phyloP scores from a whole-genome alignment of 441 rosid species.

The Erodium texanum region DNA sequence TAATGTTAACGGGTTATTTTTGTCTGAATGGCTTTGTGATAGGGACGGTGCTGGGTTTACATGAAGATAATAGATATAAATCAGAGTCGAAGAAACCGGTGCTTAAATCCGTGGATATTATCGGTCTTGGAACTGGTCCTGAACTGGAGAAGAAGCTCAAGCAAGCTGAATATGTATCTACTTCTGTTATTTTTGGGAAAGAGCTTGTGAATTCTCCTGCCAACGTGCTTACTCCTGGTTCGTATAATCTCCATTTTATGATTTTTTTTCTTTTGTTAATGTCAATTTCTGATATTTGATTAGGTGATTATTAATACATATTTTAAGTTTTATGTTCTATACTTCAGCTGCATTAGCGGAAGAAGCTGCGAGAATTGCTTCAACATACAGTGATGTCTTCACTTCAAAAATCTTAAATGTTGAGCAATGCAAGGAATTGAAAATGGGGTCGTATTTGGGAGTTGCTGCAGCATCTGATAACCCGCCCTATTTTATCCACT shows the following conservation, averaged over 20 bases:
- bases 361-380: slow-evolving; percentile 78
- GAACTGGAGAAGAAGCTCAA: slow-evolving; percentile 73
- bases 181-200: slow-evolving; percentile 61
- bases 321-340: slow-evolving; percentile 10
- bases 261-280: neutral
- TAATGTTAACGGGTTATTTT: neutral
- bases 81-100: slow-evolving; percentile 62
- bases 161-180: slow-evolving; percentile 58
- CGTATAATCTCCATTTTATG: slow-evolving; percentile 14
- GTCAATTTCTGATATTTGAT: too few relatives aligned
- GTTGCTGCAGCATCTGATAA: slow-evolving; percentile 87
- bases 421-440: slow-evolving; percentile 72
- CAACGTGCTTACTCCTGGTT: slow-evolving; percentile 89
- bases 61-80: slow-evolving; percentile 71
- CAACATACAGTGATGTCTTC: slow-evolving; percentile 51
- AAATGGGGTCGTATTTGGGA: slow-evolving; percentile 87
- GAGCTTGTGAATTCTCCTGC: slow-evolving; percentile 85
- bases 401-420: slow-evolving; percentile 62
- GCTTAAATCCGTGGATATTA: slow-evolving; percentile 64
- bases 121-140: slow-evolving; percentile 75
- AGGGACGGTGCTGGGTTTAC: slow-evolving; percentile 62
- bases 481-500: slow-evolving; percentile 72
- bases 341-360: slow-evolving; percentile 66
- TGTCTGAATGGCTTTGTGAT: neutral
- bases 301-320: neutral